Base-by-base conservation (phyloP, 441 rosid genomes). In the Euphorbia schlechtendalii region DNA sequence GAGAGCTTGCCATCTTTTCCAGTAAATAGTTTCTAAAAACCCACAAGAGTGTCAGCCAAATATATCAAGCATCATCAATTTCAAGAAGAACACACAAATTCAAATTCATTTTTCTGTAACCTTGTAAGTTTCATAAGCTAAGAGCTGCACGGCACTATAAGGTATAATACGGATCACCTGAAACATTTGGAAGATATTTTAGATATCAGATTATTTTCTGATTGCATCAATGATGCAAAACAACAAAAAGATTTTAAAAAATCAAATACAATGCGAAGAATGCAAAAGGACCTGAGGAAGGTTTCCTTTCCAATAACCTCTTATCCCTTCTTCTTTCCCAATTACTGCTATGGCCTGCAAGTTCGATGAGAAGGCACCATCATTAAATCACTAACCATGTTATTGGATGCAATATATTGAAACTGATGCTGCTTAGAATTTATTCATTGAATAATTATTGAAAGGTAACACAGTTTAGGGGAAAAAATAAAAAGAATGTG, bases 301-400 rank as follows among this genome's bases (percentile, higher is more conserved):
- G 74, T 94, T 91, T 61, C 98, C 99, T 82, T 94, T 94, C 99
- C 99, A 89, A 59, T 87, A 94, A 38, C 99, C 98, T 79, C 84
- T 94, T 34, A 91, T 59, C 36, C 98, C 99, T 77, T 85, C 98
- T 74, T 94, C 89, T 78, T 85, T 89, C 60, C 90, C 94, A 59
- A 91, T 85, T 69, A 84, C 68, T 34, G 78, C 56, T 61, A 87
- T 73, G 11, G 99, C 98, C 99, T 94, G 77, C 69, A 75, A 41
- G 69, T 57, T 17, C 0, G 18, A 27, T 0, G 17, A 56, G 43
- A 4, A 52, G 40, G 22, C 3, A 24, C 68, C 24, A 25, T 20
- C 14, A 36, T 14, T 20, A 32, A 53, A 24, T 14, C 20, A 34
- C 59, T 53, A 53, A 38, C 11, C 14, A 15, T 53, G 36, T 14